Conservation (phyloP, 1,139 yeast species). For the Taiozyma onychis region DNA sequence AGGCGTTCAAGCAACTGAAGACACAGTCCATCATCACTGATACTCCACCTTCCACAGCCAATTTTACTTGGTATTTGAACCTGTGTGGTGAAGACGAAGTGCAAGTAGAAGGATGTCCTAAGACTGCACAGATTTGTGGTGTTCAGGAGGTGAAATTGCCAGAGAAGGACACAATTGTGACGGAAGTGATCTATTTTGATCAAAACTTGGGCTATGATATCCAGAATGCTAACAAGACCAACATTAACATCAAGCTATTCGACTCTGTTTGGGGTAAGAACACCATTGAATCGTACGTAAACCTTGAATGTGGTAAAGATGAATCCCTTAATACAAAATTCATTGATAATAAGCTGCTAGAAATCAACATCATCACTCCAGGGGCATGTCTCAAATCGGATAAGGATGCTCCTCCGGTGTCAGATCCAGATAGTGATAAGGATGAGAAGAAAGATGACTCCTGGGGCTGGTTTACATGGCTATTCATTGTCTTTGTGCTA, state of each 20-base stretch:
- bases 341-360: slow-evolving; percentile 27
- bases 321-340: slow-evolving; percentile 33
- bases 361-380: slow-evolving; percentile 31
- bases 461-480: slow-evolving; percentile 79
- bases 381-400: slow-evolving; percentile 38
- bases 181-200: slow-evolving; percentile 51
- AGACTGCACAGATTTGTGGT: slow-evolving; percentile 67
- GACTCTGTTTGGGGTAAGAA: slow-evolving; percentile 73
- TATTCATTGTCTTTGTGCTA: slow-evolving; percentile 60
- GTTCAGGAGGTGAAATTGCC: slow-evolving; percentile 47
- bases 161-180: slow-evolving; percentile 34
- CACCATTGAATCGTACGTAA: slow-evolving; percentile 44
- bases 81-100: slow-evolving; percentile 50
- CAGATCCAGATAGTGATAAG: slow-evolving; percentile 24
- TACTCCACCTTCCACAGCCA: slow-evolving; percentile 77
- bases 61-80: slow-evolving; percentile 62
- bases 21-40: slow-evolving; percentile 32
- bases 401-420: slow-evolving; percentile 21
- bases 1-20: slow-evolving; percentile 12
- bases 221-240: slow-evolving; percentile 30
- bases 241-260: slow-evolving; percentile 41
- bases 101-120: slow-evolving; percentile 48
- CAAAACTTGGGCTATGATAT: slow-evolving; percentile 30
- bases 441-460: slow-evolving; percentile 34
- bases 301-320: slow-evolving; percentile 45